Conservation (phyloP, 2,329 filamentous ascomycete species). For the Scolecobasidium constrictum region DNA sequence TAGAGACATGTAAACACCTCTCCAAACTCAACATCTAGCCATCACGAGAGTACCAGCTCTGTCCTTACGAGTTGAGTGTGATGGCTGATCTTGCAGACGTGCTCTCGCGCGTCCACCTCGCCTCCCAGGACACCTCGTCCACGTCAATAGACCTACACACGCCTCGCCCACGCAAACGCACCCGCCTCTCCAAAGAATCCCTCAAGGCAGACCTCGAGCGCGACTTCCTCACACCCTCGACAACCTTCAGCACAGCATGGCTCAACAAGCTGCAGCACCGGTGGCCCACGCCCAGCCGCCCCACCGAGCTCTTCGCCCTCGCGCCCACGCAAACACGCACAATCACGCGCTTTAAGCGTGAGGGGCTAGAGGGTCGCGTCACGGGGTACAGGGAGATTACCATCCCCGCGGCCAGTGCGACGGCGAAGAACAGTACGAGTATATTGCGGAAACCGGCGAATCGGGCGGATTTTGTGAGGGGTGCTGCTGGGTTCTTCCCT, state of each 20-base stretch:
- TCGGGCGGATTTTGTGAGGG: conserved; percentile 82
- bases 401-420: conserved; percentile 76
- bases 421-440: conserved; percentile 91
- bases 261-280: conserved; percentile 78
- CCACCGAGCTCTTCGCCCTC: conserved; percentile 74
- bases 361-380: conserved; percentile 84
- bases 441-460: conserved; percentile 75
- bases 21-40: conserved; percentile 13
- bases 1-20: too few relatives aligned
- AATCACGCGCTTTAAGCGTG: conserved; percentile 83
- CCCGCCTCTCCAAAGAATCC: conserved; percentile 45
- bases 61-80: too few relatives aligned
- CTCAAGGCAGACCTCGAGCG: conserved; percentile 62
- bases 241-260: conserved; percentile 73
- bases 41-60: conserved; percentile 1
- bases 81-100: conserved; percentile 35
- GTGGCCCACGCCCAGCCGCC: conserved; percentile 75
- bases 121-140: conserved; percentile 13
- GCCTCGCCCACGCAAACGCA: conserved; percentile 39
- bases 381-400: conserved; percentile 93
- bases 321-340: conserved; percentile 88
- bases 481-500: conserved; percentile 86
- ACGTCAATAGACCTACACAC: conserved; percentile 48
- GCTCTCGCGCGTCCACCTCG: conserved; percentile 41
- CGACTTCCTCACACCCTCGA: conserved; percentile 69